Base-by-base conservation (phyloP, 441 rosid species). In the Adansonia gregorii region DNA sequence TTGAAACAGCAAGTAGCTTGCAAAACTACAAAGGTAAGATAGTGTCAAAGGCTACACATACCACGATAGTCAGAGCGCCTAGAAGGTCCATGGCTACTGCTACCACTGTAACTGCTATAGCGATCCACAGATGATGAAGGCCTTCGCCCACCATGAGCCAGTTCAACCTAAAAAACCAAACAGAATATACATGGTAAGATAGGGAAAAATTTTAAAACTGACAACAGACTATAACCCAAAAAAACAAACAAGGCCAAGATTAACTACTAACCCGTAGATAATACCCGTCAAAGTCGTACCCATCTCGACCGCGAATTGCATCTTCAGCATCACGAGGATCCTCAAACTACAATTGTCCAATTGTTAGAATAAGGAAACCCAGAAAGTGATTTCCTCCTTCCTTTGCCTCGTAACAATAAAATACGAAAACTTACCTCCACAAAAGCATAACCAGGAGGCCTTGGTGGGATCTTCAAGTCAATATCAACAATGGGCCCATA, bases 381-480 rank as follows among this genome's bases (percentile, higher is more conserved):
- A 5, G 49, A 27, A 27, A 27, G 12, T 41, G n/a, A 63, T 19
- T 48, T 41, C 46, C 48, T n/a, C 6, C 46, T 60, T 45, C 46
- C 11, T 59, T 22, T 7, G 27, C 45, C 59, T 48, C 24, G n/a
- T 22, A 6, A 24, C 24, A 6, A 12, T 1, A 51, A 63, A 48
- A 31, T 6, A 63, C 43, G 59, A 61, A 49, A 56, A 69, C 84
- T 63, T 74, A 95, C 99, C 97, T 94, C 97, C 48, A 95, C 94
- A 81, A 95, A 95, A 27, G 98, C 99, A 84, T 92, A 95, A 73
- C 98, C 99, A 0, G 98, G 99, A 35, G 97, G 97, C 75, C 97
- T 89, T 41, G 97, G 98, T 46, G 99, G 97, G 71, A 95, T 85
- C 91, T 92, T 95, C 91, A 95, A 80, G 67, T 95, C 99, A 55